These are phyloP conservation scores for Chiua virens DNA, from an alignment of 768 basidiomycete species.

Conservation along the genomic window DNA sequence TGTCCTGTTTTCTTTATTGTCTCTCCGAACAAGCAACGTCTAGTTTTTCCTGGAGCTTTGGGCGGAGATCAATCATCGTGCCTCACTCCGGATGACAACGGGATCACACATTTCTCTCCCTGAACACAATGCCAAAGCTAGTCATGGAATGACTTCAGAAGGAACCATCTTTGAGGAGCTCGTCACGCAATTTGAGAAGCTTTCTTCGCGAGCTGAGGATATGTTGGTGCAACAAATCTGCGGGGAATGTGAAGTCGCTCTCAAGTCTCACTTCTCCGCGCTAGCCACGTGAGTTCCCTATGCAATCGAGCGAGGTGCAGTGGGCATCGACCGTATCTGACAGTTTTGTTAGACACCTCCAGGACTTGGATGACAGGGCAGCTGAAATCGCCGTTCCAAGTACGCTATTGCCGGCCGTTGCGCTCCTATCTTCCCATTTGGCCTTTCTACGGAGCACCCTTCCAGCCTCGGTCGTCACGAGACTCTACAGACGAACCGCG, in stretches of 20 bases:
- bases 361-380: slow-evolving; percentile 8
- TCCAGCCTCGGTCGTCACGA: slow-evolving; percentile 53
- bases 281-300: slow-evolving; percentile 40
- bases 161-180: slow-evolving; percentile 82
- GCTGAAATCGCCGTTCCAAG: slow-evolving; percentile 56
- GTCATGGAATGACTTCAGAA: slow-evolving; percentile 39
- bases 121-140: slow-evolving; percentile 28
- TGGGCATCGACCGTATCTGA: neutral
- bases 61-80: slow-evolving; percentile 68
- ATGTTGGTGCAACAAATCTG: slow-evolving; percentile 84
- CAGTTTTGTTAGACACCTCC: slow-evolving; percentile 9
- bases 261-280: slow-evolving; percentile 71
- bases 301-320: neutral
- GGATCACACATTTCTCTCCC: slow-evolving; percentile 53
- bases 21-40: slow-evolving; percentile 2
- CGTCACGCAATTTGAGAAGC: slow-evolving; percentile 57
- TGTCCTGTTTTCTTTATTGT: neutral
- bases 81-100: slow-evolving; percentile 55
- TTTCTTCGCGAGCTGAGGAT: slow-evolving; percentile 75
- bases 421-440: slow-evolving; percentile 80
- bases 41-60: slow-evolving; percentile 94
- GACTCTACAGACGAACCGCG: slow-evolving; percentile 74
- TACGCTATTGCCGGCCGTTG: slow-evolving; percentile 72
- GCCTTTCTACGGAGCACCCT: slow-evolving; percentile 63
- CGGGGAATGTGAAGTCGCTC: slow-evolving; percentile 73